Evolutionary conservation across 1,284 basidiomycete genomes (phyloP), one percentile per base, ranked within the genome.

Genomic region (Malassezia restricta): DNA sequence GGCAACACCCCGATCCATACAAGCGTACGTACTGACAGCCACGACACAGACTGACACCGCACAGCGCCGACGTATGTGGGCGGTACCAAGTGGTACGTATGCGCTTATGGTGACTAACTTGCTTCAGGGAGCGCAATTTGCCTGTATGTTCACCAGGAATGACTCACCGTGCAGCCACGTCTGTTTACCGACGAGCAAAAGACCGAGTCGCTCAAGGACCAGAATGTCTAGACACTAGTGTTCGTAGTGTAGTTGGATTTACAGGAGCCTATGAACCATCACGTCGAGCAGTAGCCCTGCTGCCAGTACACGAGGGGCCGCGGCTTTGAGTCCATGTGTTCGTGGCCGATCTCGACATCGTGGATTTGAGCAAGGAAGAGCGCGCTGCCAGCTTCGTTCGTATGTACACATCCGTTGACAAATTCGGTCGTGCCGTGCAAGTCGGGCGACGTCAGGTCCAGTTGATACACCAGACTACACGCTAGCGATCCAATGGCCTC

Each of bases 1-100:
- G 76, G 64, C 77, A 77, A 59, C 90, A 95, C 74, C 90, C 89
- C 9, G 90, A 94, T 75, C 90, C 90, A 45, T 89, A 90, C 76
- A 84, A 85, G 75, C 77, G 90, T 94, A 75, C 76, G 82, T 79
- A 24, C 27, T 5, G 2, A 40, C 46, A n/a, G 15, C 33, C 11
- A 35, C 32, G 17, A 9, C 7, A 38, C 6, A 8, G 15, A 38
- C 43, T 53, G 15, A 49, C 44, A 38, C 43, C 24, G 8, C 4
- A 1, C 54, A 72, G 68, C 70, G 11, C 59, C 68, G 45, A 61
- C 68, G 63, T 68, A 61, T 52, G 68, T 69, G 53, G 68, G 66
- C 48, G 70, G 70, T 31, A 71, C 68, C 43, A 73, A 73, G 57
- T 73, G 70, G 71, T 63, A 48, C 31, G 61, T 63, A 3, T 24